Evolutionary conservation across 192 early-diverging fungal species (phyloP).

Genomic region (Backusella westeae): DNA sequence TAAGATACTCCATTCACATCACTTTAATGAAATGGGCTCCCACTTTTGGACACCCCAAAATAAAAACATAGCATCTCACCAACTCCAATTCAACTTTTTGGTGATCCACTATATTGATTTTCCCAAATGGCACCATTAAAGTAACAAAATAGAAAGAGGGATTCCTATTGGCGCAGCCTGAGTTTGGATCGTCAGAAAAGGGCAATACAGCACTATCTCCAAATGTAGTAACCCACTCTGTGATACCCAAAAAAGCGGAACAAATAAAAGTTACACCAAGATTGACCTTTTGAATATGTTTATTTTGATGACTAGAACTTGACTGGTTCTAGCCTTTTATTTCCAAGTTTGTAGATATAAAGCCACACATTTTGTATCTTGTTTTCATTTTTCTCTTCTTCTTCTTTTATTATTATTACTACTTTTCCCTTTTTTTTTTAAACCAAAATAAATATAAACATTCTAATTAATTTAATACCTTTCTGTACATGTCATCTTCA

Average conservation of each 20-base stretch:
- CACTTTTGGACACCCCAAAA: too few relatives aligned
- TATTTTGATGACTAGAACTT: not conserved
- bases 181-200: not conserved
- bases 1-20: too few relatives aligned
- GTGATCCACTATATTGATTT: not conserved
- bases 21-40: too few relatives aligned
- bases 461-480: not conserved
- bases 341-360: not conserved
- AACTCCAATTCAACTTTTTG: not conserved
- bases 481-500: not conserved
- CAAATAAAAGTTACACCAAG: not conserved
- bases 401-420: not conserved
- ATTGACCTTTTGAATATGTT: not conserved
- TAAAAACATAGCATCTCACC: too few relatives aligned
- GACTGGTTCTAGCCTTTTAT: conserved; percentile 2
- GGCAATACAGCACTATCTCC: not conserved
- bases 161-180: not conserved
- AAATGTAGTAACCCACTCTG: not conserved
- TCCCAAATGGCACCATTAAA: too few relatives aligned
- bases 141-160: not conserved
- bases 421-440: not conserved
- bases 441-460: too few relatives aligned
- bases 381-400: not conserved
- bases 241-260: not conserved
- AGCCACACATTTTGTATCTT: not conserved